Percentiles rank a stretch among this genome's conserved stretches.
Conservation (phyloP, 2,329 filamentous ascomycete genomes). For the Aspergillus quadrilineatus region DNA sequence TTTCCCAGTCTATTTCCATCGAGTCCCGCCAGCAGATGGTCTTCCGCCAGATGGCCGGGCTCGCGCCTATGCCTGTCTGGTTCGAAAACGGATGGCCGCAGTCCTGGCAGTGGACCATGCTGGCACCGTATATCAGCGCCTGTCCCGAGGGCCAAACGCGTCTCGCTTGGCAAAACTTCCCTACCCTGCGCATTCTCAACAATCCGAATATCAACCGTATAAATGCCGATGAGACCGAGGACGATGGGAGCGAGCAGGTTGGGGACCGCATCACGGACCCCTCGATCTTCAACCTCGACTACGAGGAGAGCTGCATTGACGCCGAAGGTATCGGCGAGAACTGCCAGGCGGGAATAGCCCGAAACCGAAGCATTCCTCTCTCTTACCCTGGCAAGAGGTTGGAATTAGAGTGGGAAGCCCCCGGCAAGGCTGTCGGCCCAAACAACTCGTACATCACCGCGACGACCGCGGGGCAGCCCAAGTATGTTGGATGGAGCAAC, state of each 20-base stretch:
- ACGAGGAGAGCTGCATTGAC: neutral
- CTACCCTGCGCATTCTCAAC: slow-evolving; percentile 68
- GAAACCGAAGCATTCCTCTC: slow-evolving; percentile 6
- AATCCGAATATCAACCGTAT: slow-evolving; percentile 60
- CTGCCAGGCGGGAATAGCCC: slow-evolving; percentile 4
- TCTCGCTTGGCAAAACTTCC: slow-evolving; percentile 83
- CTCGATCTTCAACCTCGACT: neutral
- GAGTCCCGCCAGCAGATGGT: slow-evolving; percentile 81
- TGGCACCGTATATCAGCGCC: slow-evolving; percentile 76
- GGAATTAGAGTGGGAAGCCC: slow-evolving; percentile 9
- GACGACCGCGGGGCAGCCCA: slow-evolving; percentile 9
- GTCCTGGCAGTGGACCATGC: slow-evolving; percentile 78
- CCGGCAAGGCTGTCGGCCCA: slow-evolving; percentile 2
- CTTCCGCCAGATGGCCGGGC: slow-evolving; percentile 77
- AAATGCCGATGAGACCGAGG: neutral
- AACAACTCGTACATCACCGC: slow-evolving; percentile 15
- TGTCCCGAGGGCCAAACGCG: slow-evolving; percentile 73
- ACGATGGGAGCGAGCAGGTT: slow-evolving; percentile 3
- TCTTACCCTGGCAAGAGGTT: slow-evolving; percentile 9
- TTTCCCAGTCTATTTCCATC: slow-evolving; percentile 73
- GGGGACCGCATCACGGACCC: slow-evolving; percentile 10
- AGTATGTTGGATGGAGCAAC: slow-evolving; percentile 12
- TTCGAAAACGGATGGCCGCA: slow-evolving; percentile 78
- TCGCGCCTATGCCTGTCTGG: slow-evolving; percentile 81
- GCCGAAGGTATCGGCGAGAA: neutral